These are phyloP conservation scores for Crithidia bombi DNA, from an alignment of 208 protist genomes.

Conservation along the genomic window DNA sequence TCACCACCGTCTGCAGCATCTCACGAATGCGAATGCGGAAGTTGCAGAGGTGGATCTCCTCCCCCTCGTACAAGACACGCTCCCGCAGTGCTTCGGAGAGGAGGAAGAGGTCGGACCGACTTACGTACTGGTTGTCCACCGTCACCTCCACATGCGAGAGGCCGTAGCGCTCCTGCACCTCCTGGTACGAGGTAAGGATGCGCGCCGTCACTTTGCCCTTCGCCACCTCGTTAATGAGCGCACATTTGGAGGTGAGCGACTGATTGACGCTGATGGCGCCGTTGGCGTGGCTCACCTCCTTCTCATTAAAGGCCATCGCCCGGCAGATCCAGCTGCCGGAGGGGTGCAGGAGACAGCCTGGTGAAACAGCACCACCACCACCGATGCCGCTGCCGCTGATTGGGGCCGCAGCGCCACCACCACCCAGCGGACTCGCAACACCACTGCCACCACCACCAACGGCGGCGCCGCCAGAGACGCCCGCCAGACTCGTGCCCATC, in stretches of 20 bases:
- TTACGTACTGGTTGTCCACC: constrained; percentile 77
- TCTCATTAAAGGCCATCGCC: constrained; percentile 73
- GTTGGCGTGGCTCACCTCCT: constrained; percentile 64
- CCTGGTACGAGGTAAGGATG: constrained; percentile 57
- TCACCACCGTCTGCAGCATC: constrained; percentile 47
- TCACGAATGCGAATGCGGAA: constrained; percentile 76
- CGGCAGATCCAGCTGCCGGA: constrained; percentile 84
- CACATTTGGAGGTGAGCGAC: constrained; percentile 58
- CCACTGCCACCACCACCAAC: neutral
- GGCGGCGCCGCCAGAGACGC: neutral
- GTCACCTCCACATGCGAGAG: constrained; percentile 83
- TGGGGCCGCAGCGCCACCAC: too few relatives aligned
- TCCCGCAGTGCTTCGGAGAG: constrained; percentile 71
- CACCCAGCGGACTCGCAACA: neutral
- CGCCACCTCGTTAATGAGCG: constrained; percentile 77
- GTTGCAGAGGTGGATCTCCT: constrained; percentile 71
- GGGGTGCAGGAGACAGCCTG: constrained; percentile 37
- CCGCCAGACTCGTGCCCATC: too few relatives aligned
- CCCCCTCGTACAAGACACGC: constrained; percentile 75
- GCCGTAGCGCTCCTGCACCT: constrained; percentile 73
- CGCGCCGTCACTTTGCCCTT: constrained; percentile 69
- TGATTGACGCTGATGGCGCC: constrained; percentile 85
- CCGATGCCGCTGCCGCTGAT: neutral
- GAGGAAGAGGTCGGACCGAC: constrained; percentile 83
- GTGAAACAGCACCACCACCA: neutral